Conservation (phyloP, 768 basidiomycete species). For the Mycena galopus region DNA sequence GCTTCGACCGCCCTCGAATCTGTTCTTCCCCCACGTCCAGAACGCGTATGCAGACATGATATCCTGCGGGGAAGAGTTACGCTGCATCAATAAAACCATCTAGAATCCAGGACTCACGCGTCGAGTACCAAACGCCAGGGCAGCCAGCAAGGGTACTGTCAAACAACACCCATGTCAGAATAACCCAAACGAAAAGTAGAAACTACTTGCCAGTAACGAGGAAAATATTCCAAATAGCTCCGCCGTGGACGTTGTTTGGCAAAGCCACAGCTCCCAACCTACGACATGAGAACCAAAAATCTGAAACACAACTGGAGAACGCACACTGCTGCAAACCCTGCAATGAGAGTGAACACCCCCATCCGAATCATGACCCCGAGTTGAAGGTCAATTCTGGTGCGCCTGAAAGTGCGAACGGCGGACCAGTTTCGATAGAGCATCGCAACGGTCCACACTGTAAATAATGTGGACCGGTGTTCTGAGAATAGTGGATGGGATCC, state of each 20-base stretch:
- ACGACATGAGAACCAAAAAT: not conserved
- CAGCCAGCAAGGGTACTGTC: constrained; percentile 10
- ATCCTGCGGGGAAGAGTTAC: not conserved
- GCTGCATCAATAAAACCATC: no score
- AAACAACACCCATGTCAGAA: not conserved
- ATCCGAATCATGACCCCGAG: constrained; percentile 18
- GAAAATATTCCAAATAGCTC: no score
- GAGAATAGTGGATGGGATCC: no score
- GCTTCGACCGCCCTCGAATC: not conserved
- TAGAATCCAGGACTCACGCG: not conserved
- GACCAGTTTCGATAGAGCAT: constrained; percentile 22
- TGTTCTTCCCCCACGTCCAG: constrained; percentile 9
- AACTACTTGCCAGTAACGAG: constrained; percentile 4
- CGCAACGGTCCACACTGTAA: constrained; percentile 19
- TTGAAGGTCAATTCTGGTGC: constrained; percentile 13
- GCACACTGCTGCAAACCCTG: constrained; percentile 20
- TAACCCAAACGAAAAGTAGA: not conserved
- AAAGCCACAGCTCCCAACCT: constrained; percentile 16
- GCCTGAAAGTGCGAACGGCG: not conserved
- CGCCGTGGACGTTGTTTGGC: constrained; percentile 14
- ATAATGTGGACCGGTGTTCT: not conserved
- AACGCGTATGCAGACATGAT: constrained; percentile 24
- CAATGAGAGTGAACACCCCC: constrained; percentile 17
- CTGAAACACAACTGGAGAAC: not conserved
- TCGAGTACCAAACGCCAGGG: constrained; percentile 26